Conservation (phyloP, 2,329 filamentous ascomycete genomes). For the Teratosphaeria destructans region DNA sequence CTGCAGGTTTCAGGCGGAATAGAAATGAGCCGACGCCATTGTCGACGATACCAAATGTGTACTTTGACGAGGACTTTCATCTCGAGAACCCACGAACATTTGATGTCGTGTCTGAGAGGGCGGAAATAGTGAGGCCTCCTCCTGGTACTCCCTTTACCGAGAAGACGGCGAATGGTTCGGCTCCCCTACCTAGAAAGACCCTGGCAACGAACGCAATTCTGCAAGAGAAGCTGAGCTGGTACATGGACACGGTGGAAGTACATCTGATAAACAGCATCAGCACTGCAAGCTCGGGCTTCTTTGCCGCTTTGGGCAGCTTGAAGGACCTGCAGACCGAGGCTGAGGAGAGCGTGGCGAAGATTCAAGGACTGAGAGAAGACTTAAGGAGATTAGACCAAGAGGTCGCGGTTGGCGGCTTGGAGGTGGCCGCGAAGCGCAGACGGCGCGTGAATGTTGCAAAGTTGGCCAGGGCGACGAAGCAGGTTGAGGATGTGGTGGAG, state of each 20-base stretch:
- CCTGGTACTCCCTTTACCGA: conserved; percentile 33
- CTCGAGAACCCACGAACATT: conserved; percentile 94
- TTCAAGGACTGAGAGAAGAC: conserved; percentile 70
- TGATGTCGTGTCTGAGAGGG: conserved; percentile 90
- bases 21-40: conserved; percentile 70
- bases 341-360: conserved; percentile 78
- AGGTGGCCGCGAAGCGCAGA: conserved; percentile 73
- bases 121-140: conserved; percentile 75
- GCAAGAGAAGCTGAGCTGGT: conserved; percentile 98
- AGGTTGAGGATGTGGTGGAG: conserved; percentile 69
- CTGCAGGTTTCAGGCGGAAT: conserved; percentile 44
- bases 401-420: conserved; percentile 73
- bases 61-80: conserved; percentile 91
- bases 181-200: conserved; percentile 57
- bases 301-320: conserved; percentile 82
- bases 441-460: conserved; percentile 75
- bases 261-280: conserved; percentile 95
- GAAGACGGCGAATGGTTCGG: conserved; percentile 48
- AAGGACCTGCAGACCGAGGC: conserved; percentile 87
- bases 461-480: conserved; percentile 70
- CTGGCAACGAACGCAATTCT: conserved; percentile 93
- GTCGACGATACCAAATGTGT: conserved; percentile 84
- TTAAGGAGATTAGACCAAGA: conserved; percentile 73
- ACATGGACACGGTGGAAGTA: conserved; percentile 98
- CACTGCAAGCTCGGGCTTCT: conserved; percentile 89